These are phyloP conservation scores for Citrullus mucosospermus DNA, from an alignment of 306 rosid species.

Conservation along the genomic window DNA sequence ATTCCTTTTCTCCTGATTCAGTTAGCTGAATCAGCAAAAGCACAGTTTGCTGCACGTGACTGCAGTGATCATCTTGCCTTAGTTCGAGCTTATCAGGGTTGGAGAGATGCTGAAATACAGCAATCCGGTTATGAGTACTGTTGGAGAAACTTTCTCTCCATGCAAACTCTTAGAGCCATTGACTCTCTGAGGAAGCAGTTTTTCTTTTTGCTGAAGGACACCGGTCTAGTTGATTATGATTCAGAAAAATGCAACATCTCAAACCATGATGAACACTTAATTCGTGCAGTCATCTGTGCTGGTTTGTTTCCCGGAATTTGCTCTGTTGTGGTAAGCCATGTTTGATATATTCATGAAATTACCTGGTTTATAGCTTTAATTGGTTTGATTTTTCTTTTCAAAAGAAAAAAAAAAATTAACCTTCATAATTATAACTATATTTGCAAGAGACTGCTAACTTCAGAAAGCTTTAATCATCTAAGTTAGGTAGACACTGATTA, in stretches of 20 bases:
- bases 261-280: slow-evolving; percentile 61
- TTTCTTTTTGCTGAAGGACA: slow-evolving; percentile 56
- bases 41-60: slow-evolving; percentile 35
- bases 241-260: slow-evolving; percentile 35
- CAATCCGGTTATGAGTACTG: slow-evolving; percentile 73
- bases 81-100: slow-evolving; percentile 72
- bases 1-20: slow-evolving; percentile 18
- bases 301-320: slow-evolving; percentile 87
- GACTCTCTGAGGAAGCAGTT: slow-evolving; percentile 84
- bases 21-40: slow-evolving; percentile 37
- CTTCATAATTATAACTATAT: not conserved
- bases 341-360: not conserved
- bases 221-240: slow-evolving; percentile 48
- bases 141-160: slow-evolving; percentile 85
- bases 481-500: not conserved
- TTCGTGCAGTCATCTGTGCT: slow-evolving; percentile 64
- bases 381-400: not conserved
- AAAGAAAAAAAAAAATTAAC: not conserved
- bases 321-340: slow-evolving; percentile 73
- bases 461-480: not conserved
- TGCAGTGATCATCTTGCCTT: slow-evolving; percentile 89
- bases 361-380: not conserved
- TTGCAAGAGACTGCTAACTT: not conserved
- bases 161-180: slow-evolving; percentile 70
- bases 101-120: slow-evolving; percentile 69